A percentile compares a stretch with the other conserved stretches of the same genome.
Evolutionary conservation across 1,139 yeast species (phyloP).

Genomic region (Hemisphaericaspora xylanilytica): DNA sequence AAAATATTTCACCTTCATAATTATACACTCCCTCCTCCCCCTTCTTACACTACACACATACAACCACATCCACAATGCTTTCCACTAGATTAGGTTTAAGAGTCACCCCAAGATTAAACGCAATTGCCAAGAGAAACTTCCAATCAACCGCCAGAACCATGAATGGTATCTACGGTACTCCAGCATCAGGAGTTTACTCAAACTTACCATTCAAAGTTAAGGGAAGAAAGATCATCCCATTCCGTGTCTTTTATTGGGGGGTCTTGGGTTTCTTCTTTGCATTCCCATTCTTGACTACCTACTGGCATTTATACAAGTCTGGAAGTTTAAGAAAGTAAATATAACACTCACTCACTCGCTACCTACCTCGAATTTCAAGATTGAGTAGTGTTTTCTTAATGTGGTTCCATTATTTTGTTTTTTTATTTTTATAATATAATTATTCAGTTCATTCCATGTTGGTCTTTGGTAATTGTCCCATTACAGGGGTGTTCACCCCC

Average conservation of each 20-base stretch:
- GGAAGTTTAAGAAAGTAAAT: constrained; percentile 45
- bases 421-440: too few species aligned
- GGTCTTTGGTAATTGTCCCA: too few species aligned
- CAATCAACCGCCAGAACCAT: constrained; percentile 35
- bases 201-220: constrained; percentile 94
- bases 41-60: background rate
- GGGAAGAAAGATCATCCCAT: constrained; percentile 81
- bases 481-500: too few species aligned
- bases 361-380: too few species aligned
- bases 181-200: constrained; percentile 82
- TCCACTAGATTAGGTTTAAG: constrained; percentile 30
- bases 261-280: constrained; percentile 59
- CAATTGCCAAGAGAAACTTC: constrained; percentile 33
- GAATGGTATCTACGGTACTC: constrained; percentile 40
- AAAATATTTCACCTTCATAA: background rate
- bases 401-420: too few species aligned
- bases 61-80: constrained; percentile 11
- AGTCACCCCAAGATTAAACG: constrained; percentile 23
- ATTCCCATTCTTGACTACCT: constrained; percentile 68
- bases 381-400: too few species aligned
- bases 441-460: too few species aligned
- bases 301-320: constrained; percentile 72
- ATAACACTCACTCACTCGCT: too few species aligned
- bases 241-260: constrained; percentile 75
- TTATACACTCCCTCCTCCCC: background rate